A percentile compares a stretch with the other conserved stretches of the same genome.
These are phyloP conservation scores for Alternaria arborescens DNA, from an alignment of 2,329 filamentous ascomycete genomes.

Conservation along the genomic window DNA sequence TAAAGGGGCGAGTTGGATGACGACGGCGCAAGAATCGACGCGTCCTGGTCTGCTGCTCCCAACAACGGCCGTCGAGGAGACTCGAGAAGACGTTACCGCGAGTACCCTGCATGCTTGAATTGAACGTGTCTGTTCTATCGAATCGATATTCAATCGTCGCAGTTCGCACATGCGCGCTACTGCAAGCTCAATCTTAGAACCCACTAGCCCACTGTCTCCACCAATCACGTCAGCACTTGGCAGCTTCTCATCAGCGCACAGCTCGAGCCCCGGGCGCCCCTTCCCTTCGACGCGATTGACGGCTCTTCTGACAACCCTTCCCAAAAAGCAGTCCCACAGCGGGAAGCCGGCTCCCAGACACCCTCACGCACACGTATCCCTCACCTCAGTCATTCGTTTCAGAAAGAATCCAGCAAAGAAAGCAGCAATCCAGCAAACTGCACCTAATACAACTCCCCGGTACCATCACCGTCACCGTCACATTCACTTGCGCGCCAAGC, in stretches of 20 bases:
- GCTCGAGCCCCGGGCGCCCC: slow-evolving; percentile 21
- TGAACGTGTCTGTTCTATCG: slow-evolving; percentile 12
- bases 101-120: slow-evolving; percentile 8
- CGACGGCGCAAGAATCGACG: slow-evolving; percentile 4
- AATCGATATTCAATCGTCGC: slow-evolving; percentile 17
- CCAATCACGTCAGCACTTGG: slow-evolving; percentile 20
- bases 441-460: slow-evolving; percentile 22
- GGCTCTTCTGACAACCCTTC: slow-evolving; percentile 25
- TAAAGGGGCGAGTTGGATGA: slow-evolving; percentile 4
- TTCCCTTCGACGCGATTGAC: slow-evolving; percentile 25
- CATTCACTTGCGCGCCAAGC: slow-evolving; percentile 31
- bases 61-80: slow-evolving; percentile 3
- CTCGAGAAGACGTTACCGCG: neutral
- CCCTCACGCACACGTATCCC: slow-evolving; percentile 27
- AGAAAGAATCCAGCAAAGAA: slow-evolving; percentile 25
- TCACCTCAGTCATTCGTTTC: slow-evolving; percentile 54
- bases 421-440: slow-evolving; percentile 11
- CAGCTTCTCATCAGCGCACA: slow-evolving; percentile 17
- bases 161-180: slow-evolving; percentile 8
- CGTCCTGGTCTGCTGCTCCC: neutral
- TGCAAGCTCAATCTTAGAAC: neutral
- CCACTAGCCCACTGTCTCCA: slow-evolving; percentile 13
- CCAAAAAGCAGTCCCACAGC: slow-evolving; percentile 23
- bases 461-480: slow-evolving; percentile 9
- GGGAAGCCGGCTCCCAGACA: slow-evolving; percentile 27